Base-by-base conservation (phyloP, 441 rosid species). In the Breynia disticha region DNA sequence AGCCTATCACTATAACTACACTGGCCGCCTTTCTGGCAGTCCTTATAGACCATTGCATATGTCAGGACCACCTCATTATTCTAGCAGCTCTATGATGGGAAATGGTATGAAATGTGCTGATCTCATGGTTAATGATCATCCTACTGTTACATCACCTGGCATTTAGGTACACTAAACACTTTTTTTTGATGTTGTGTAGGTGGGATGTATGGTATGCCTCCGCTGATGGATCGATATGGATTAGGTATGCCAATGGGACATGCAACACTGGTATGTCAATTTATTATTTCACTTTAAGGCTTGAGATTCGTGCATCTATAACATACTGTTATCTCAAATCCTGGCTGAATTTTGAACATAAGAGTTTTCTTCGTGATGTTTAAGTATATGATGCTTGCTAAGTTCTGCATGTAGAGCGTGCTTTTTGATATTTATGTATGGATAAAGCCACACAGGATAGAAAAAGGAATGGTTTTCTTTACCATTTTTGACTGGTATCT, bases 61-160 rank as follows among this genome's bases (percentile, higher is more conserved):
- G 69, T 60, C 97, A 61, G 91, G 80, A 56, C 95, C 95, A 20
- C 78, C 89, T 43, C 95, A 97, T 16, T 86, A 82, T 72, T 77
- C 93, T 63, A 67, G 95, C 22, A 95, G 91, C 45, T 84, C 99
- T 24, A 82, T 93, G 87, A 83, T 93, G 77, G 93, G 90, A 66
- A 84, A 73, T 66, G 95, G 98, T 89, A 71, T 38, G 57, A 11
- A 4, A 24, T 24, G 32, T 24, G 32, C 7, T 24, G 32, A 3
- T 24, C 7, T 24, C 7, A 24, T 7, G 32, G 4, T 24, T 2
- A 24, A 24, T 24, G 7, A 24, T 2, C 32, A 24, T 24, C 32
- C 32, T 24, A 2, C 32, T 24, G 32, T 24, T 24, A 24, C 7
- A 7, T 7, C 32, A 24, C 32, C 32, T 24, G 32, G 32, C 7